Evolutionary conservation across 371 early-diverging fungal species (phyloP).

Genomic region (Quaeritorhiza haematococci): DNA sequence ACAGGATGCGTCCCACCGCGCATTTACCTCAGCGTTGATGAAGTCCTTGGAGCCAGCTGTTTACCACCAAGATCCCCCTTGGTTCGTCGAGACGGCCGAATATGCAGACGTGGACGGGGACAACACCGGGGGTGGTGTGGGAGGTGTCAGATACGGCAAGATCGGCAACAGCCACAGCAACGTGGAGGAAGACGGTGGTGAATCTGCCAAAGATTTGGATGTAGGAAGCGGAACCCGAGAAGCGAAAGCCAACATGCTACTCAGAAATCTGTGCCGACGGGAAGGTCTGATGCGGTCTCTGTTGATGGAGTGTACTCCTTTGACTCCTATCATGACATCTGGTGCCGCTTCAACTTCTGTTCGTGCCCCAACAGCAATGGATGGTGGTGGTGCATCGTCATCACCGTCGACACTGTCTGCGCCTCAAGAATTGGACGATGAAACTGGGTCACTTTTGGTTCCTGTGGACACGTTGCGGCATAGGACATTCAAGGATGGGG

Average conservation of each 20-base stretch:
- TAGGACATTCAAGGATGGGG: background rate
- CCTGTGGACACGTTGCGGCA: background rate
- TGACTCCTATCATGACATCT: no score
- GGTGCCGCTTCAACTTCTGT: no score
- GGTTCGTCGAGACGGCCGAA: background rate
- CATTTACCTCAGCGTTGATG: no score
- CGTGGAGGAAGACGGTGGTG: background rate
- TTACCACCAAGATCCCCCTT: background rate
- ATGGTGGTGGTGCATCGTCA: no score
- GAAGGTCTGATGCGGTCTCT: background rate
- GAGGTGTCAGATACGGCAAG: no score
- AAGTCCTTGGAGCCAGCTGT: background rate
- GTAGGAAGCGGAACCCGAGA: background rate
- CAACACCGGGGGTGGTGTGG: no score
- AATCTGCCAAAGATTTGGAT: no score
- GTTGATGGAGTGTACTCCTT: background rate
- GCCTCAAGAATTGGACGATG: background rate
- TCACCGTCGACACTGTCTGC: background rate
- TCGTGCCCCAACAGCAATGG: no score
- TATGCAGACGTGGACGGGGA: no score
- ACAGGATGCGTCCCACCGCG: background rate
- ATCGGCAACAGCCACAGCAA: background rate
- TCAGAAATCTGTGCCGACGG: background rate
- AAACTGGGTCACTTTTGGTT: background rate
- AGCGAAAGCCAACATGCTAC: background rate